Evolutionary conservation across 495 filamentous ascomycete genomes (phyloP), one percentile per base, ranked within the genome.

Genomic region (Hypoxylon lienhwacheense): DNA sequence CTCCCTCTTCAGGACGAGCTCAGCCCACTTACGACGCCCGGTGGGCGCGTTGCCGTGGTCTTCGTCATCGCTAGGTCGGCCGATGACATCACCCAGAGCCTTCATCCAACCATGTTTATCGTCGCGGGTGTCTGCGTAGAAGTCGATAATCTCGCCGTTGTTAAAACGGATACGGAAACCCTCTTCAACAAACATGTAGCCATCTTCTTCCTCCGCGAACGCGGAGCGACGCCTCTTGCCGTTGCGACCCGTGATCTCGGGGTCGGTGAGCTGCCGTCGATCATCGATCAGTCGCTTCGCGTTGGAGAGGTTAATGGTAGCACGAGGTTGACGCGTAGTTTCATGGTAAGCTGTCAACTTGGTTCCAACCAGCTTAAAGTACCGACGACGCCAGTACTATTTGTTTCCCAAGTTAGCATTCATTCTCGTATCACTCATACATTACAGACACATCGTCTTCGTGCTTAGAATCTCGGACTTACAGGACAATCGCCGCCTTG

Each of bases 171-270:
- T 92, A 25, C 93, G 88, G 82, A 98, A 98, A 8, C 95, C 93
- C 67, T 97, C 95, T 70, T 98, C 93, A 16, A 98, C 93, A 61
- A 97, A 97, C 90, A 97, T 96, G 74, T 97, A 98, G 37, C 95
- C 93, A 63, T 98, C 93, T 70, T 97, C 95, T 63, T 97, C 95
- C 69, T 97, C 93, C 5, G 95, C 91, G 61, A 98, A 98, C 20
- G 89, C 93, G 43, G 89, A 95, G 65, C 93, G 91, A 26, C 93
- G 85, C 16, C 93, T 84, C 57, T 85, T 85, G 47, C 88, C 87
- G 53, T 78, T 80, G 64, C 86, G 86, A 17, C 84, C 85, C 33
- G 78, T 83, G 0, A 85, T 88, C 65, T 90, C 87, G 48, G 84
- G 89, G 55, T 95, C 84, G 4, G 83, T 86, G 26, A 98, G 80